A percentile compares a stretch with the other conserved stretches of the same genome.
These are phyloP conservation scores for Thoreauomyces humboldtii DNA, from an alignment of 192 early-diverging fungal species.

Conservation along the genomic window DNA sequence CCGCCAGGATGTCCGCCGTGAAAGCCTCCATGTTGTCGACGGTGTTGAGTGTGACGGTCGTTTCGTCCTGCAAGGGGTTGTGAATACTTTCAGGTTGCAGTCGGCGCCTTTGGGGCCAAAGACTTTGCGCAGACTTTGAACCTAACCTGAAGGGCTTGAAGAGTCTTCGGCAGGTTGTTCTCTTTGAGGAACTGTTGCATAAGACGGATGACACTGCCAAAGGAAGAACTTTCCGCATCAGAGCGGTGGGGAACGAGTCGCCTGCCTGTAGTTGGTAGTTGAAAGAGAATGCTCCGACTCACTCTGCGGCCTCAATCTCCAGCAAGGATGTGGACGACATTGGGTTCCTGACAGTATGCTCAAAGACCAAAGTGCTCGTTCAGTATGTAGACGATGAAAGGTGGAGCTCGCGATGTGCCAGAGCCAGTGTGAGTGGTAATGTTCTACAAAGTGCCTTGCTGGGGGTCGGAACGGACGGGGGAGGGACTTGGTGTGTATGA, in stretches of 20 bases:
- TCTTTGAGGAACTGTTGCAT: constrained; percentile 92
- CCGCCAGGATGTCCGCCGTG: constrained; percentile 68
- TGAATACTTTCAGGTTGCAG: background rate
- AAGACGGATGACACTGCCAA: constrained; percentile 73
- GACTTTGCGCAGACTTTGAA: too few relatives aligned
- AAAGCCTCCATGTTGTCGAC: constrained; percentile 80
- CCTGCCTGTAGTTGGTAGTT: background rate
- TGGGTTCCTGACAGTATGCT: too few relatives aligned
- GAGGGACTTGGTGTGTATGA: too few relatives aligned
- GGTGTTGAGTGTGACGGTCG: constrained; percentile 74
- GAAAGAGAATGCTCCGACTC: too few relatives aligned
- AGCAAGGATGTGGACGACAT: background rate
- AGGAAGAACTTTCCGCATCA: background rate
- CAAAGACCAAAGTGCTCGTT: too few relatives aligned
- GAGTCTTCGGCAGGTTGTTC: constrained; percentile 77
- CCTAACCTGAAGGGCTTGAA: constrained; percentile 77
- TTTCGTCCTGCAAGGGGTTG: constrained; percentile 63
- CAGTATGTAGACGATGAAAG: too few relatives aligned
- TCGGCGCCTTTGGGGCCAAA: too few relatives aligned
- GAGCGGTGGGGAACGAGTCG: background rate
- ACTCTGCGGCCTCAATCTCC: background rate
- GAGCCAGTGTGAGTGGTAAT: too few relatives aligned
- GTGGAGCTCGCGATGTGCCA: too few relatives aligned
- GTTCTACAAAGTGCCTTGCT: too few relatives aligned
- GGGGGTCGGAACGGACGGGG: too few relatives aligned